Conservation (phyloP, 345 rosid genomes). For the Linum trigynum region DNA sequence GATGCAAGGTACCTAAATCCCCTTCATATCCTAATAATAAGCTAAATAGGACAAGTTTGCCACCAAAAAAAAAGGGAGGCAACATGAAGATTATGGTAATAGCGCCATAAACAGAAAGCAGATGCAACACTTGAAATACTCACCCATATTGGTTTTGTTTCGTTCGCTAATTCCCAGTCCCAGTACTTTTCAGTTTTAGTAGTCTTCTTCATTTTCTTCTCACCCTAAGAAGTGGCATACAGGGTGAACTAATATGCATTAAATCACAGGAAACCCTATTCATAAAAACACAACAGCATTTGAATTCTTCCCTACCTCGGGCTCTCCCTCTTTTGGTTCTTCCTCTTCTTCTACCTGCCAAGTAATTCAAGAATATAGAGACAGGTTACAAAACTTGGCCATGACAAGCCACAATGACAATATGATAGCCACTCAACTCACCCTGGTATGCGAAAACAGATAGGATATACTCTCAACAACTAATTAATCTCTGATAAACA, state of each 20-base stretch:
- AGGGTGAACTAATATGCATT: conserved; percentile 8
- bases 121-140: conserved; percentile 17
- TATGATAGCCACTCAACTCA: not conserved
- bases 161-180: conserved; percentile 97
- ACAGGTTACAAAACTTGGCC: conserved; percentile 1
- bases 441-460: too few species aligned
- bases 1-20: not conserved
- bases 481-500: not conserved
- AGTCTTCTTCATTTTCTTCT: conserved; percentile 67
- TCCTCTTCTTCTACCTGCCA: conserved; percentile 92
- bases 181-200: conserved; percentile 93
- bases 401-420: not conserved
- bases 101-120: not conserved
- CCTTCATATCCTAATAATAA: not conserved
- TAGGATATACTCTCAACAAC: too few species aligned
- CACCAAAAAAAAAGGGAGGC: not conserved
- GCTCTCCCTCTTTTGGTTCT: conserved; percentile 53
- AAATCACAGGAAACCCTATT: not conserved
- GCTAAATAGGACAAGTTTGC: not conserved
- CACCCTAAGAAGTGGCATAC: conserved; percentile 39
- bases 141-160: conserved; percentile 96
- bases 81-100: not conserved
- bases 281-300: not conserved
- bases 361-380: conserved; percentile 8
- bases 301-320: conserved; percentile 49